phyloP scores from a whole-genome alignment of 441 rosid genomes.

The Adansonia rubrostipa region DNA sequence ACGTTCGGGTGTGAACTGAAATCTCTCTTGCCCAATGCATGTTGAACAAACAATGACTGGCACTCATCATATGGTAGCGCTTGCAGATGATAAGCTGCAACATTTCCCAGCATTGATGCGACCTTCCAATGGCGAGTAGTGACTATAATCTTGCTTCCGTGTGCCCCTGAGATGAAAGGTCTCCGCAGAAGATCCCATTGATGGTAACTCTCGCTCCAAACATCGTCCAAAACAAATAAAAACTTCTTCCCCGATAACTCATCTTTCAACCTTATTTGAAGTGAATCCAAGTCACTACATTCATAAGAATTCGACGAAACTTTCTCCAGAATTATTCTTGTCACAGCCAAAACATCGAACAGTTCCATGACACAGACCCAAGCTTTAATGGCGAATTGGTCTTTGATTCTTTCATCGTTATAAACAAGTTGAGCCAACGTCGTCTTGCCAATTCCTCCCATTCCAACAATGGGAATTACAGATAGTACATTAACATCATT shows the following conservation, averaged over 20 bases:
- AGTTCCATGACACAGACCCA: constrained; percentile 12
- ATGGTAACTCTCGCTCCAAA: constrained; percentile 12
- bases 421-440: constrained; percentile 18
- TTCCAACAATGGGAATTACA: constrained; percentile 16
- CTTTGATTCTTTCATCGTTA: not conserved
- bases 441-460: constrained; percentile 19
- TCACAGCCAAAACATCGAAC: not conserved
- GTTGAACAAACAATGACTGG: not conserved
- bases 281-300: not conserved
- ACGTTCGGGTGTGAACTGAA: not conserved
- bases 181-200: constrained; percentile 3
- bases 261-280: constrained; percentile 1
- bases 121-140: constrained; percentile 5
- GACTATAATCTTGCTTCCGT: constrained; percentile 9
- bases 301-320: not conserved
- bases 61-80: not conserved
- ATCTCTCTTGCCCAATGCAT: not conserved
- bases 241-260: constrained; percentile 5
- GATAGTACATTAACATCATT: not conserved
- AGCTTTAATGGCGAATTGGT: not conserved
- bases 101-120: constrained; percentile 5
- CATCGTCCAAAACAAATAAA: not conserved
- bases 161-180: constrained; percentile 2
- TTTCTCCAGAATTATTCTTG: constrained; percentile 13
- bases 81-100: not conserved